Conservation (phyloP, 495 filamentous ascomycete genomes). For the Tuber borchii region DNA sequence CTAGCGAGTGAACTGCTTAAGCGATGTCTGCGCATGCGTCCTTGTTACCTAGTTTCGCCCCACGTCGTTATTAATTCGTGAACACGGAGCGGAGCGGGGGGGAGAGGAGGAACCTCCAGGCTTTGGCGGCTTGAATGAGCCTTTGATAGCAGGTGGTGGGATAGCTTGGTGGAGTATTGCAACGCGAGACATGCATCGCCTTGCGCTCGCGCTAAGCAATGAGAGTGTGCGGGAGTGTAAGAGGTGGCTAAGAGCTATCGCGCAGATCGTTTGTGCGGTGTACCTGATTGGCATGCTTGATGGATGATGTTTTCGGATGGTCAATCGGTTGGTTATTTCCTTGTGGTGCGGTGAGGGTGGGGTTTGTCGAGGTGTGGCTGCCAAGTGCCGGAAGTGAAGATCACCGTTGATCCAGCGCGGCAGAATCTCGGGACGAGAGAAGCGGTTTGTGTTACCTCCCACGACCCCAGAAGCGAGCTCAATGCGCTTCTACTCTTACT, state of each 20-base stretch:
- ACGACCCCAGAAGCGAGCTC: no score
- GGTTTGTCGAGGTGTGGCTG: background rate
- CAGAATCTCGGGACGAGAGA: no score
- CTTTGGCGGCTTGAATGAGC: background rate
- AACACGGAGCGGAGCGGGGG: background rate
- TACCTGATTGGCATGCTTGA: background rate
- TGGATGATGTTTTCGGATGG: background rate
- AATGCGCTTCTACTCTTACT: no score
- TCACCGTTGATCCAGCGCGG: no score
- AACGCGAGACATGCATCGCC: background rate
- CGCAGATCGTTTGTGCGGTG: background rate
- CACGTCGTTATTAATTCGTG: background rate
- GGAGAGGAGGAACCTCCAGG: background rate
- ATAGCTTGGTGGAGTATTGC: background rate
- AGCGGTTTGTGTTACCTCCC: no score
- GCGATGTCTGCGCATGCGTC: background rate
- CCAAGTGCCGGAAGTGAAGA: no score
- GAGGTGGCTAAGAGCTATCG: background rate
- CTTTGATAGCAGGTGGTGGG: background rate
- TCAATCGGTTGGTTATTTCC: background rate
- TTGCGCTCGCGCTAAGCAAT: background rate
- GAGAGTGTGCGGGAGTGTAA: no score
- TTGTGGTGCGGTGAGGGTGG: background rate
- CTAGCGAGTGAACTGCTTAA: background rate
- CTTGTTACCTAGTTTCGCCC: background rate